Base-by-base conservation (phyloP, 2,329 filamentous ascomycete species). In the Coniosporium uncinatum region DNA sequence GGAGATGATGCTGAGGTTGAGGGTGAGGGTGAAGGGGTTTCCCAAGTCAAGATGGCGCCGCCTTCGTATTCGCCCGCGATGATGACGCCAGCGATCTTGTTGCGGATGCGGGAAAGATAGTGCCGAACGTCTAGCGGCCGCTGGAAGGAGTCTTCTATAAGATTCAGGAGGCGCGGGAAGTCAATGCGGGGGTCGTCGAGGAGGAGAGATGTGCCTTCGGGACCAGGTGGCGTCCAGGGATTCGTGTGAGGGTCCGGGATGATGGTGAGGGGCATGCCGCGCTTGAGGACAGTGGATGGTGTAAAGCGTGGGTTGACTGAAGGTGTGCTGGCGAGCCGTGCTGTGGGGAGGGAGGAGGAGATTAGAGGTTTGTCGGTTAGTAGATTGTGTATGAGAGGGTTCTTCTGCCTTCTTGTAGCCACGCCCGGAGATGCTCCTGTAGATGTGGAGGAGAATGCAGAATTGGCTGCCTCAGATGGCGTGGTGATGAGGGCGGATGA, bases 1-100 rank as follows among this genome's bases (percentile, higher is more conserved):
- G 20, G 24, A 22, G 21, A 46, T 39, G 6, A 43, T 45, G 4
- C 13, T n/a, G 40, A 27, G 21, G 8, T 13, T 29, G 16, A 22
- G n/a, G 32, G 4, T 79, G 74, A 64, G 0, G 71, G 78, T 1
- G 70, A 75, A 0, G 90, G 88, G 22, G 74, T 74, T 65, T 98
- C 93, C 93, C 93, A 98, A 0, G 93, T 98, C 17, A 97, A 69
- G 35, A 98, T 85, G 2, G 93, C 93, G 2, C 88, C 90, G 40
- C 93, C 93, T 70, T 98, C 93, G 62, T 98, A 98, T 55, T 95
- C 86, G 5, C 93, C 93, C 0, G 91, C 93, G 38, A 98, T 86
- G 48, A 98, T 96, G 41, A 98, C 73, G 3, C 91, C 93, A 0
- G 93, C 93, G 13, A 97, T 75, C 22, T 84, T 85, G 41, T 83